Conservation (phyloP, 2,329 filamentous ascomycete genomes). For the Sarocladium brachiariae region DNA sequence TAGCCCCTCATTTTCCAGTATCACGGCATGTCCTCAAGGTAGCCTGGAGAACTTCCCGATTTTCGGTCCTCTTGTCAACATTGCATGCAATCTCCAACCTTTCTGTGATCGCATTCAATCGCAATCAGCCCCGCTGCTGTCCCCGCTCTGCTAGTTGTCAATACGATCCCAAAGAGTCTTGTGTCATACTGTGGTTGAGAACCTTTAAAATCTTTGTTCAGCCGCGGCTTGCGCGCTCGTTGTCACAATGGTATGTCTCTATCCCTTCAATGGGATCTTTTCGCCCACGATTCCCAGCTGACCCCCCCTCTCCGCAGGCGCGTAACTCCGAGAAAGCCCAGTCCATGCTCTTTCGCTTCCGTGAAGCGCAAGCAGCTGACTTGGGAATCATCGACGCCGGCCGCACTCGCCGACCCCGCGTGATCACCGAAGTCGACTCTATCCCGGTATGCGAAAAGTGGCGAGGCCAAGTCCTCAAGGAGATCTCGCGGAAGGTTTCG, state of each 20-base stretch:
- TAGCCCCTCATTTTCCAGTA: too few species aligned
- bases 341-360: slow-evolving; percentile 99
- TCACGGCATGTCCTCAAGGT: too few species aligned
- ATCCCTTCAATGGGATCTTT: neutral
- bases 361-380: slow-evolving; percentile 92
- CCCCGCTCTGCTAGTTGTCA: too few species aligned
- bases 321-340: slow-evolving; percentile 98
- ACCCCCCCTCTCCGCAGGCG: slow-evolving; percentile 48
- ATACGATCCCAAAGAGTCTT: too few species aligned
- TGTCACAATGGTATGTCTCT: slow-evolving; percentile 18
- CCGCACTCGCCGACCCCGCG: slow-evolving; percentile 81
- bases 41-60: too few species aligned
- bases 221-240: neutral
- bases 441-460: slow-evolving; percentile 93
- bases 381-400: slow-evolving; percentile 92
- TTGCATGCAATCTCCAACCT: too few species aligned
- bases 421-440: slow-evolving; percentile 77
- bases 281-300: slow-evolving; percentile 10
- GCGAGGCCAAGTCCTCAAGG: slow-evolving; percentile 94
- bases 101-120: too few species aligned
- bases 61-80: too few species aligned
- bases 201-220: too few species aligned
- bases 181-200: too few species aligned
- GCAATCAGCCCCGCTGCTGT: too few species aligned
- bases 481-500: slow-evolving; percentile 93